Evolutionary conservation across 352 stramenopile species (phyloP), one percentile per base, ranked within the genome.

Genomic region (Phytophthora constricta): DNA sequence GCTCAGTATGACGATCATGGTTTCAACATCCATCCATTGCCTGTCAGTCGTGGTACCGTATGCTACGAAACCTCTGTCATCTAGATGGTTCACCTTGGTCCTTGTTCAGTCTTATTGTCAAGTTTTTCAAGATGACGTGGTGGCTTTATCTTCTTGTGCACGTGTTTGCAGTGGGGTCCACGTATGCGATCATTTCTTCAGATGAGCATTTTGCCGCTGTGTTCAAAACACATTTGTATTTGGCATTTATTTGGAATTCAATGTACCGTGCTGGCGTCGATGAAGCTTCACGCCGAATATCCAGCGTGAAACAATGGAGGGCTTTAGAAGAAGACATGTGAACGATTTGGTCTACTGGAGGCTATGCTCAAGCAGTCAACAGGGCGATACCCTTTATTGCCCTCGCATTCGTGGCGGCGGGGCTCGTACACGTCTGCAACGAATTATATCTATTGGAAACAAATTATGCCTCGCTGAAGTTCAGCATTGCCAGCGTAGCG

Each of bases 281-380:
- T 16, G 51, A 58, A 58, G 51, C 51, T 48, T 58, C 34, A 10
- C 33, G 51, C 13, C 43, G 23, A 20, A 10, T 58, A 8, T 58
- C 37, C 34, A 58, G 20, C 33, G 33, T 11, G 33, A 49, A 41
- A 58, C 34, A 8, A 14, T 58, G 34, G 51, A 58, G 37, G 34
- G 51, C 5, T 20, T 41, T 11, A n/a, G 22, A 20, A 26, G 31
- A 19, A 28, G 49, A 25, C 20, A 57, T 20, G 49, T 57, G 49
- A 57, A 46, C 31, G 19, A 20, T 3, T 1, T 20, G 19, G 16
- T 28, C 14, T 33, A 46, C 31, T 46, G 19, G 50, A 57, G 16
- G 48, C 25, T 55, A 41, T 27, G 10, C 17, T 11, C 51, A 26
- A 13, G 31, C 51, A 2, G 14, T 48, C 13, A 11, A 16, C 17